Percentiles rank a stretch among this genome's conserved stretches.
phyloP scores from a whole-genome alignment of 805 yeast genomes.

The Barnettozyma sp. region DNA sequence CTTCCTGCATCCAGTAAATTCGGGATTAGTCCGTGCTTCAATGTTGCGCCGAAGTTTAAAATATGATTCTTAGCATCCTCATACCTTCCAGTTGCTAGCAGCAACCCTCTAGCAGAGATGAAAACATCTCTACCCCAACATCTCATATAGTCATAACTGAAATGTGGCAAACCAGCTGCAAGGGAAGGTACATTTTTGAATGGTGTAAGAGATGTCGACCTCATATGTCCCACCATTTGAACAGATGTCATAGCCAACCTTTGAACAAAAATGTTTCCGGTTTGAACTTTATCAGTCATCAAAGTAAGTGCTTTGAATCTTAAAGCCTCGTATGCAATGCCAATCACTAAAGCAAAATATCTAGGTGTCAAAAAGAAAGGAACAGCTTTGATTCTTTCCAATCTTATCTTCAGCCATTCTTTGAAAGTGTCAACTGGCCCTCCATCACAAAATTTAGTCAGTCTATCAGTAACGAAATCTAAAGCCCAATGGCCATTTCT shows the following conservation, averaged over 20 bases:
- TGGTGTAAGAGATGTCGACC: conserved; percentile 72
- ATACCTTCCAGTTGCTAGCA: conserved; percentile 68
- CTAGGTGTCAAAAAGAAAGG: conserved; percentile 84
- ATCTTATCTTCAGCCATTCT: conserved; percentile 63
- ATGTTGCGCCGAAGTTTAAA: conserved; percentile 78
- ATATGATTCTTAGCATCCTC: conserved; percentile 80
- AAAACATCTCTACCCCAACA: conserved; percentile 99
- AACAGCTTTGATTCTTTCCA: conserved; percentile 51
- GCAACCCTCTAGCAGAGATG: conserved; percentile 75
- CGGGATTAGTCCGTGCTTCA: conserved; percentile 94
- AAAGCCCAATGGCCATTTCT: conserved; percentile 87
- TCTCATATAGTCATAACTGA: conserved; percentile 85
- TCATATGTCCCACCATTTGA: conserved; percentile 76
- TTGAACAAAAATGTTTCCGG: conserved; percentile 68
- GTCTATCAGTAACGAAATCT: conserved; percentile 61
- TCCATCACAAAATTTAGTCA: conserved; percentile 43
- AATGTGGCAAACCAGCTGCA: conserved; percentile 97
- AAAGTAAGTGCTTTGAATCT: conserved; percentile 56
- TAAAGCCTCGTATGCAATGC: conserved; percentile 78
- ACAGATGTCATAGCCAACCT: conserved; percentile 73
- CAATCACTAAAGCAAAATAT: conserved; percentile 76
- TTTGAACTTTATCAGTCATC: conserved; percentile 47
- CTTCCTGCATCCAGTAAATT: conserved; percentile 87
- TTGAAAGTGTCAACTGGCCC: conserved; percentile 49
- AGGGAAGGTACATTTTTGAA: conserved; percentile 55